Conservation (phyloP, 148 eudicot genomes). For the Rhododendron vialii region DNA sequence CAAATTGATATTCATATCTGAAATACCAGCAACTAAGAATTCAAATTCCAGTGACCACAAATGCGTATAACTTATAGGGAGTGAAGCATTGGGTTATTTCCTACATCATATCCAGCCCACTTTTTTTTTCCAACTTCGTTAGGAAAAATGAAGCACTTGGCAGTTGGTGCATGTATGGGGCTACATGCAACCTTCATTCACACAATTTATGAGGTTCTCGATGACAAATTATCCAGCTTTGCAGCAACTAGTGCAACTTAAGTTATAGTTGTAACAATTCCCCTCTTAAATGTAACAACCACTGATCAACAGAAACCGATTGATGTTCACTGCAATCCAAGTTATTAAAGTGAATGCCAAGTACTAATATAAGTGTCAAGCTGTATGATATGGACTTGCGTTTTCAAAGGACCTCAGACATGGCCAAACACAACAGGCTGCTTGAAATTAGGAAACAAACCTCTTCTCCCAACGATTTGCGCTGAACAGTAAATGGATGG, state of each 20-base stretch:
- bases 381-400: background rate
- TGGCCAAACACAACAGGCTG: background rate
- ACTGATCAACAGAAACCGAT: background rate
- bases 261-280: background rate
- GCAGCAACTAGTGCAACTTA: background rate
- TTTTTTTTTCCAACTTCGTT: background rate
- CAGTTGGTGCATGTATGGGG: background rate
- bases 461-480: constrained; percentile 99
- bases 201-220: background rate
- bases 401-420: background rate
- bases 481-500: constrained; percentile 83
- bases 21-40: background rate
- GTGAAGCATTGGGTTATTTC: background rate
- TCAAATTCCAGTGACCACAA: background rate
- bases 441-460: constrained; percentile 27
- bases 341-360: background rate
- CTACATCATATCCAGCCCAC: background rate
- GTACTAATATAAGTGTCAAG: background rate
- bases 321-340: background rate
- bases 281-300: background rate
- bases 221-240: background rate
- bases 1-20: background rate
- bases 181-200: background rate
- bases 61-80: background rate
- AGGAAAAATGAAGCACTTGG: background rate